Conservation (phyloP, 768 basidiomycete species). For the Pleurotus tuber-regium region DNA sequence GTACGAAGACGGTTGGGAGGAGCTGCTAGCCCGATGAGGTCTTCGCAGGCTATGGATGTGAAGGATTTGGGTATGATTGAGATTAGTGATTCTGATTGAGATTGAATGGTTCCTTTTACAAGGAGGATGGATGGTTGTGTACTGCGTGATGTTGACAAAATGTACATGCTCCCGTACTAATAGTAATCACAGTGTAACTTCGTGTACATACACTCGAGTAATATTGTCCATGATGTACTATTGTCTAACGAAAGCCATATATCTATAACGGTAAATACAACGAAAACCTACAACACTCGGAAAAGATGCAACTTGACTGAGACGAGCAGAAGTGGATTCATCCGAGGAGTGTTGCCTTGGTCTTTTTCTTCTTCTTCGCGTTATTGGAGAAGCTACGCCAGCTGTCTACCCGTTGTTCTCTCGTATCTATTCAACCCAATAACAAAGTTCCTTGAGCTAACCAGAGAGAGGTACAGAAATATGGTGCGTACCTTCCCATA, state of each 20-base stretch:
- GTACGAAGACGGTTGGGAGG: slow-evolving; percentile 39
- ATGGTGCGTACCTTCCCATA: slow-evolving; percentile 74
- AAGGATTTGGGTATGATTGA: slow-evolving; percentile 51
- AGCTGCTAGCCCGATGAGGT: slow-evolving; percentile 9
- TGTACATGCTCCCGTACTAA: no score
- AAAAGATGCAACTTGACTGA: slow-evolving; percentile 19
- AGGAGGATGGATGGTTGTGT: no score
- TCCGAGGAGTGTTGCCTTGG: slow-evolving; percentile 65
- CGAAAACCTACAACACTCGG: no score
- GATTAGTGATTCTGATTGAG: slow-evolving; percentile 51
- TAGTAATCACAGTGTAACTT: no score
- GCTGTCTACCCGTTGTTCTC: slow-evolving; percentile 81
- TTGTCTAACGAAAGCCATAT: slow-evolving; percentile 17
- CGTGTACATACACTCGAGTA: slow-evolving; percentile 13
- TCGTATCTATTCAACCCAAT: slow-evolving; percentile 45
- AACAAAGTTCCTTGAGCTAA: neutral
- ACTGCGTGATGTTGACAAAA: no score
- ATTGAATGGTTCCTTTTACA: no score
- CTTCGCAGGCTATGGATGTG: slow-evolving; percentile 17
- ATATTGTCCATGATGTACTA: slow-evolving; percentile 6
- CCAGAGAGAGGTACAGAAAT: neutral
- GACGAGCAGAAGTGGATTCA: slow-evolving; percentile 33
- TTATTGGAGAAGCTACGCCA: slow-evolving; percentile 73
- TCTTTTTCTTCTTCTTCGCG: slow-evolving; percentile 83
- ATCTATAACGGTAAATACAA: no score